Evolutionary conservation across 2,329 filamentous ascomycete genomes (phyloP).

Genomic region (Epichloe baconii): DNA sequence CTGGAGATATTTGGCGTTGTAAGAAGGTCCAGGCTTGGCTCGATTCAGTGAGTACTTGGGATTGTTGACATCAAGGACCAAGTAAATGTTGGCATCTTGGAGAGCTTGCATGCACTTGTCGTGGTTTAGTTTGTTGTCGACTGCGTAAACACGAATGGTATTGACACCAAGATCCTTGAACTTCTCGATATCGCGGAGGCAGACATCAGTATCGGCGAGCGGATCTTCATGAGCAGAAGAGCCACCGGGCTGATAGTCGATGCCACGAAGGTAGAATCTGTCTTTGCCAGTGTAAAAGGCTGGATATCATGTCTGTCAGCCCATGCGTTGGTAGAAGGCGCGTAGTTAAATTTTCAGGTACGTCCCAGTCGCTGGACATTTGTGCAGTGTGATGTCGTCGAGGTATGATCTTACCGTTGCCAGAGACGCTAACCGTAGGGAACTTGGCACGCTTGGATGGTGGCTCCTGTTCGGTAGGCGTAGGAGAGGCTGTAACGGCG

Average conservation of each 20-base stretch:
- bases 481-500: constrained; percentile 35
- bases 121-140: constrained; percentile 75
- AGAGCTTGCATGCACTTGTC: constrained; percentile 74
- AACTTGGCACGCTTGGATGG: constrained; percentile 37
- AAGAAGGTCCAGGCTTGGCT: constrained; percentile 58
- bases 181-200: constrained; percentile 65
- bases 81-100: constrained; percentile 77
- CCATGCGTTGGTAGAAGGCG: neutral
- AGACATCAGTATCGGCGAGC: constrained; percentile 55
- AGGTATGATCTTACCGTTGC: constrained; percentile 34
- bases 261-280: constrained; percentile 47
- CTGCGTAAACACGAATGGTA: constrained; percentile 82
- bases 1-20: constrained; percentile 77
- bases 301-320: constrained; percentile 13
- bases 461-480: constrained; percentile 32
- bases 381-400: too few species aligned
- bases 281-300: constrained; percentile 41
- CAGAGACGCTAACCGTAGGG: constrained; percentile 38
- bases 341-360: neutral
- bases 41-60: constrained; percentile 82
- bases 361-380: neutral
- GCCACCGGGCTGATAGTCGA: constrained; percentile 52
- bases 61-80: constrained; percentile 84
- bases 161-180: constrained; percentile 84
- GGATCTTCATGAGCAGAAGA: constrained; percentile 51